Percentiles rank a stretch among this genome's conserved stretches.
Conservation (phyloP, 2,329 filamentous ascomycete species). For the Neoarthrinium moseri region DNA sequence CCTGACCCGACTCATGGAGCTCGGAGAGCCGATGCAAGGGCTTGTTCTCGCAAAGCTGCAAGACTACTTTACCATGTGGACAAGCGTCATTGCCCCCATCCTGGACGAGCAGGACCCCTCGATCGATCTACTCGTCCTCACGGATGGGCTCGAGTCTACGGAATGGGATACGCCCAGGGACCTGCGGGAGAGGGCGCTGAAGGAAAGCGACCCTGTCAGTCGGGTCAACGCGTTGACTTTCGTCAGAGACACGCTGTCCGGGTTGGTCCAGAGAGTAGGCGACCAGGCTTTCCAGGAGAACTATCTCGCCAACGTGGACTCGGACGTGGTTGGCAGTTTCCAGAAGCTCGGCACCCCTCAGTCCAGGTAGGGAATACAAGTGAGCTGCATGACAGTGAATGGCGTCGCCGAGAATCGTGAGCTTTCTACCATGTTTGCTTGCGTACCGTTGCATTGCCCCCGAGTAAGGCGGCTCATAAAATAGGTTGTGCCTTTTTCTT, state of each 20-base stretch:
- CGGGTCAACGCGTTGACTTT: slow-evolving; percentile 63
- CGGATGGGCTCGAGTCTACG: slow-evolving; percentile 33
- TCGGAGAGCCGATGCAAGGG: slow-evolving; percentile 54
- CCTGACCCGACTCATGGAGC: slow-evolving; percentile 69
- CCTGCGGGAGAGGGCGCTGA: slow-evolving; percentile 50
- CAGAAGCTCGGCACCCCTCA: slow-evolving; percentile 20
- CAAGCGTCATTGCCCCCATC: slow-evolving; percentile 64
- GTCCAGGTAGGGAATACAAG: too few species aligned
- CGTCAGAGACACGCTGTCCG: slow-evolving; percentile 59
- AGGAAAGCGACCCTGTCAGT: slow-evolving; percentile 65
- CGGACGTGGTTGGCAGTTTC: slow-evolving; percentile 68
- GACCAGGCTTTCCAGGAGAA: slow-evolving; percentile 64
- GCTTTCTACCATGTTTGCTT: too few species aligned
- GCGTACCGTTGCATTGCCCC: too few species aligned
- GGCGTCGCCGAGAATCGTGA: too few species aligned
- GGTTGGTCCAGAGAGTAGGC: slow-evolving; percentile 57
- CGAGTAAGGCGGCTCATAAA: too few species aligned
- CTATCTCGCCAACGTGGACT: slow-evolving; percentile 74
- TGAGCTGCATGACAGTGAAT: too few species aligned
- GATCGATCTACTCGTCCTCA: slow-evolving; percentile 52
- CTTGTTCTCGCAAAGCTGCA: slow-evolving; percentile 64
- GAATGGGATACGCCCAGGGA: slow-evolving; percentile 59
- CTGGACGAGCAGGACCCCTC: slow-evolving; percentile 50
- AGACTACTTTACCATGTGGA: slow-evolving; percentile 75
- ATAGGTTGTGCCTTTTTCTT: too few species aligned